Evolutionary conservation across 768 basidiomycete genomes (phyloP), one percentile per base, ranked within the genome.

Genomic region (Leucocoprinus birnbaumii): DNA sequence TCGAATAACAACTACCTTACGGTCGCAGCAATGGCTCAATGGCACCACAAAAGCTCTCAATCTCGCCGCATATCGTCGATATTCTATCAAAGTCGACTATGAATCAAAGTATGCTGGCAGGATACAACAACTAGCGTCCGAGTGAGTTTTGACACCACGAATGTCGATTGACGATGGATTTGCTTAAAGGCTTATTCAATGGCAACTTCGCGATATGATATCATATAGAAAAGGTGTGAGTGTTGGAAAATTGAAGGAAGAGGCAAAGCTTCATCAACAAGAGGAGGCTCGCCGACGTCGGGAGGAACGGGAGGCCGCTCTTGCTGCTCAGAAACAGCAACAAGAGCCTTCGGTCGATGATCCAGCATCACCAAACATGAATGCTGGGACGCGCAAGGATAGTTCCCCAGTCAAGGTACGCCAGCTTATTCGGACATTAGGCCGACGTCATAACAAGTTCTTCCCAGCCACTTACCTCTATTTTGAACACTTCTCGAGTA

Each of bases 401-500:
- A 50, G 60, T 37, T 61, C 60, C 3, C 51, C 53, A 27, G 47
- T 62, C 31, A 61, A 62, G 53, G 75, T 66, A 49, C 50, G 55
- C 25, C 44, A 47, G 51, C 40, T 27, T 52, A 11, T 44, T 35
- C 5, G n/a, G 31, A 41, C n/a, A 34, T 11, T 34, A 21, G 51
- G 21, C 4, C 48, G 42, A 35, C 54, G 58, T 24, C 56, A 18
- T 38, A 16, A 48, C 45, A 47, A 43, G 48, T 40, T 53, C 31
- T 22, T 50, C 21, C 19, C 62, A 98, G 96, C 87, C 94, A 9
- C 77, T 98, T 19, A 80, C 85, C 3, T 83, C 79, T 8, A 86
- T 97, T 57, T 73, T 98, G 61, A 94, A 97, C 68, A 67, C 95
- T 11, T 72, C 83, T 18, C 82, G 84, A 51, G 70, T 95, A 21